A percentile compares a stretch with the other conserved stretches of the same genome.
Evolutionary conservation across 2,329 filamentous ascomycete genomes (phyloP).

Genomic region (Fusarium dlaminii): DNA sequence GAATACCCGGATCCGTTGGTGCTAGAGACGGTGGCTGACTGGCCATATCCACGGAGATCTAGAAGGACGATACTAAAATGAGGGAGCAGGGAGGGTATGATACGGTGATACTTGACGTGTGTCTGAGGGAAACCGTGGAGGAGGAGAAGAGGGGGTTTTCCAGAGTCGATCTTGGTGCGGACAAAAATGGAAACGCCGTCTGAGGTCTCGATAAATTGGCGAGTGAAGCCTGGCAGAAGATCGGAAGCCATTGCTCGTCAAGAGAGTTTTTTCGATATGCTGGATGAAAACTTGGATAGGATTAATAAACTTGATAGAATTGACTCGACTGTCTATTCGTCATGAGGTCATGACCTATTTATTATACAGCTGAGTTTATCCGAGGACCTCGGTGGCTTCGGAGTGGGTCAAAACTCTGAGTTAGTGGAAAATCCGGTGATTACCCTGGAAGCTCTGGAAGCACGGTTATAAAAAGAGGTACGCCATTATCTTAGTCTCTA

Average conservation of each 20-base stretch:
- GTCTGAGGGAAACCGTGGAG: rapidly evolving
- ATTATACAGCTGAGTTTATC: no score
- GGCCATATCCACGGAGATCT: background rate
- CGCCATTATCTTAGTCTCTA: no score
- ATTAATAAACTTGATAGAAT: no score
- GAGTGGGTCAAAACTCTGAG: no score
- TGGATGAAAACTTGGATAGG: background rate
- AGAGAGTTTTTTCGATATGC: background rate
- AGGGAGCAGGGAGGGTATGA: rapidly evolving
- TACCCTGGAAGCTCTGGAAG: no score
- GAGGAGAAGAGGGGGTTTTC: rapidly evolving
- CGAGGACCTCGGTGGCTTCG: no score
- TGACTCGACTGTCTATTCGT: no score
- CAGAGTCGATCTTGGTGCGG: rapidly evolving
- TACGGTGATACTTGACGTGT: background rate
- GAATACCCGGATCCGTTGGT: background rate
- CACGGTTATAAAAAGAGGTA: no score
- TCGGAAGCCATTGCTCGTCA: rapidly evolving
- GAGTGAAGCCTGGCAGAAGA: background rate
- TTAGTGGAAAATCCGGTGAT: no score
- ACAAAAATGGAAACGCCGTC: rapidly evolving
- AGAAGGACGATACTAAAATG: rapidly evolving
- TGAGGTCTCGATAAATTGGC: rapidly evolving
- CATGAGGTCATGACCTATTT: no score
- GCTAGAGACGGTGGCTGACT: rapidly evolving